Conservation (phyloP, 768 basidiomycete genomes). For the Tylopilus vinaceipallidus region DNA sequence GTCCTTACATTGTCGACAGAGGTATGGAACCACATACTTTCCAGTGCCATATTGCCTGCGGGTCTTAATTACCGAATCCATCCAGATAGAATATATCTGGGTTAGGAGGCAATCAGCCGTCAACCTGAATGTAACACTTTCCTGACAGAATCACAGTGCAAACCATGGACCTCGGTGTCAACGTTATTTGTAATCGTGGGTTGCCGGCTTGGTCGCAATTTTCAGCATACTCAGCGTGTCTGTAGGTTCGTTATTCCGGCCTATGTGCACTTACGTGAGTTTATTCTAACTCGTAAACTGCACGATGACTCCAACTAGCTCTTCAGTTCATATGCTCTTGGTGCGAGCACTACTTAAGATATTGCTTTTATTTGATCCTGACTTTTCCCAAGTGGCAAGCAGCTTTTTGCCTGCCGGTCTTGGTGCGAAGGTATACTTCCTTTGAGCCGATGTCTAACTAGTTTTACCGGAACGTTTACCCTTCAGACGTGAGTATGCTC, state of each 20-base stretch:
- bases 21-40: too few relatives aligned
- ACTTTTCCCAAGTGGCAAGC: neutral
- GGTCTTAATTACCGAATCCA: too few relatives aligned
- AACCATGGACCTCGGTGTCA: neutral
- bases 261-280: neutral
- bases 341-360: too few relatives aligned
- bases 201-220: neutral
- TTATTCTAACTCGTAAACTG: neutral
- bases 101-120: neutral
- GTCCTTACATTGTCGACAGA: too few relatives aligned
- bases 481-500: neutral
- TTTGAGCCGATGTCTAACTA: neutral
- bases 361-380: neutral
- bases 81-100: slow-evolving; percentile 10
- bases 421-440: neutral
- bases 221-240: neutral
- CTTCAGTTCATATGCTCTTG: neutral
- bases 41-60: too few relatives aligned
- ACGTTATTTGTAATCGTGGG: neutral
- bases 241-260: neutral
- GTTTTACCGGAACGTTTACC: neutral
- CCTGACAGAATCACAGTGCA: too few relatives aligned
- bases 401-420: neutral
- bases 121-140: too few relatives aligned
- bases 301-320: neutral